phyloP scores from a whole-genome alignment of 495 filamentous ascomycete genomes.

The Xylona heveae region DNA sequence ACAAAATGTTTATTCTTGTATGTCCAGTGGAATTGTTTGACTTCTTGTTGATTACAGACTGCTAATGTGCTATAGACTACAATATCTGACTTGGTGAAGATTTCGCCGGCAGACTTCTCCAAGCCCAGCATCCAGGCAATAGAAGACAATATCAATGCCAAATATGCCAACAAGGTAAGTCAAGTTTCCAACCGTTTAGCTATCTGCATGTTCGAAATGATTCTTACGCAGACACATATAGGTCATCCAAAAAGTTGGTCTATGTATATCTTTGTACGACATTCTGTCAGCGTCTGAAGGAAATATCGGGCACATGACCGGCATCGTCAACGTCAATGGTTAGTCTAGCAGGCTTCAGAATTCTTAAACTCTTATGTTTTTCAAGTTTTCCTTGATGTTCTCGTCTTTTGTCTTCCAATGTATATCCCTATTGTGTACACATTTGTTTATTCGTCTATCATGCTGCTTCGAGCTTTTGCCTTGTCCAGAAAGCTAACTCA shows the following conservation, averaged over 20 bases:
- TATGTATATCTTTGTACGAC: constrained; percentile 84
- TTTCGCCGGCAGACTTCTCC: constrained; percentile 64
- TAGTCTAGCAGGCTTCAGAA: constrained; percentile 6
- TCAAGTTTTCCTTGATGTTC: background rate
- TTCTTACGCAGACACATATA: constrained; percentile 7
- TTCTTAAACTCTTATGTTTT: background rate
- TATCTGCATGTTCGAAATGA: background rate
- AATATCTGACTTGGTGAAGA: constrained; percentile 79
- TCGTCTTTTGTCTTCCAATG: too few species aligned
- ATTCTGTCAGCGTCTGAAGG: constrained; percentile 74
- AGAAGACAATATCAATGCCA: constrained; percentile 85
- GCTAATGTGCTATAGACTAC: constrained; percentile 25
- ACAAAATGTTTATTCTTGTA: constrained; percentile 39
- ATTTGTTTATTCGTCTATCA: too few species aligned
- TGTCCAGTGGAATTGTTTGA: constrained; percentile 7
- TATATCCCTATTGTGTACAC: too few species aligned
- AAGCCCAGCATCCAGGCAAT: constrained; percentile 59
- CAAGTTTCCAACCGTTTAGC: background rate
- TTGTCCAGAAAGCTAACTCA: too few species aligned
- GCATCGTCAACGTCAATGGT: constrained; percentile 85
- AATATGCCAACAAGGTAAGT: constrained; percentile 76
- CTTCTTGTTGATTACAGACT: background rate
- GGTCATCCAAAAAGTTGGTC: constrained; percentile 61
- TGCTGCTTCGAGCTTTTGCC: too few species aligned
- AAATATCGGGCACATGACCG: constrained; percentile 73